Evolutionary conservation across 148 eudicot species (phyloP).

Genomic region (Silene latifolia): DNA sequence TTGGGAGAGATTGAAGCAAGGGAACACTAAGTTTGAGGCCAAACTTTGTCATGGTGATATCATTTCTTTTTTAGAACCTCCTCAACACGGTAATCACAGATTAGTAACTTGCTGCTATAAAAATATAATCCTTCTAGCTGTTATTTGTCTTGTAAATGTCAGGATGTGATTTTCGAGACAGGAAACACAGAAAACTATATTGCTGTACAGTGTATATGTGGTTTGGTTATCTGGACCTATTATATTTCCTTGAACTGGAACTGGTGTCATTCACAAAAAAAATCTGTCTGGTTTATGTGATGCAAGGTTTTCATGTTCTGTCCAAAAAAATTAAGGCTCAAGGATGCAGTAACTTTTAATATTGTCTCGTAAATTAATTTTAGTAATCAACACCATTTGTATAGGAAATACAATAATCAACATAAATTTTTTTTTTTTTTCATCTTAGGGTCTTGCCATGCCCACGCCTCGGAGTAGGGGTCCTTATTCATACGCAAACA

Average conservation of each 20-base stretch:
- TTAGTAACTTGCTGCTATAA: background rate
- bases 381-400: too few species aligned
- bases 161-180: background rate
- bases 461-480: too few species aligned
- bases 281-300: background rate
- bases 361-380: too few species aligned
- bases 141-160: background rate
- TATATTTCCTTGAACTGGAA: background rate
- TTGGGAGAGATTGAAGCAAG: conserved; percentile 71
- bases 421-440: too few species aligned
- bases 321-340: background rate
- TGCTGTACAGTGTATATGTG: background rate
- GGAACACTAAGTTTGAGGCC: conserved; percentile 49
- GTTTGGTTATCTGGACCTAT: background rate
- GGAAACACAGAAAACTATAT: background rate
- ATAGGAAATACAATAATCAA: too few species aligned
- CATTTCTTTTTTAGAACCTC: conserved; percentile 67
- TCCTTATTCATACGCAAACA: too few species aligned
- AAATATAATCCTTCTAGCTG: background rate
- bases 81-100: conserved; percentile 63
- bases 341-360: too few species aligned
- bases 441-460: too few species aligned
- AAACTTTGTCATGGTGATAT: conserved; percentile 83
- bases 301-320: background rate
- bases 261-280: background rate